phyloP scores from a whole-genome alignment of 1,284 basidiomycete genomes.

The Clitocybe nebularis region DNA sequence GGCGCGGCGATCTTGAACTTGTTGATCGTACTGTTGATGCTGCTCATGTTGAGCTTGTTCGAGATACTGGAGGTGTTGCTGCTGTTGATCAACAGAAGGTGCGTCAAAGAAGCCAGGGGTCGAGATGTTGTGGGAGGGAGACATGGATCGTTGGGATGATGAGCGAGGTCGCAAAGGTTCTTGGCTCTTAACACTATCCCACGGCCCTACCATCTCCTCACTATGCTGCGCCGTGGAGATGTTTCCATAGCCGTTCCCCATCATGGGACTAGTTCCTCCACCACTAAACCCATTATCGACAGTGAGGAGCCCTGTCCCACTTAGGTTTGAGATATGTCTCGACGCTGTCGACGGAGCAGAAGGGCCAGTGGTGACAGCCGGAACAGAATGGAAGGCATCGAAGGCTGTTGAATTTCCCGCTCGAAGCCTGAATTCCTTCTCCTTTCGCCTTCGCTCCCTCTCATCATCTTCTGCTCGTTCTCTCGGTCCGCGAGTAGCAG shows the following conservation, averaged over 20 bases:
- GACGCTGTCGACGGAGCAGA: conserved; percentile 19
- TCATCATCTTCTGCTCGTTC: conserved; percentile 67
- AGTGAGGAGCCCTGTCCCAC: conserved; percentile 19
- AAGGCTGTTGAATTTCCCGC: conserved; percentile 50
- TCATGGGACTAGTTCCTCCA: conserved; percentile 22
- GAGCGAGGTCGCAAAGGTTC: conserved; percentile 17
- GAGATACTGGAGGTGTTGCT: conserved; percentile 14
- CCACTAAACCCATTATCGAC: conserved; percentile 14
- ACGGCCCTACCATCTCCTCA: conserved; percentile 25
- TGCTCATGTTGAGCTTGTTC: conserved; percentile 18
- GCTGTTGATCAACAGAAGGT: conserved; percentile 18
- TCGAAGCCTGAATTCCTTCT: conserved; percentile 45
- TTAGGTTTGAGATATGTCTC: conserved; percentile 20
- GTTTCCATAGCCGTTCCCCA: conserved; percentile 18
- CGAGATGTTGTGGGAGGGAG: conserved; percentile 22
- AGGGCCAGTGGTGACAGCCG: conserved; percentile 32
- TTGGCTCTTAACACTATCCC: conserved; percentile 29
- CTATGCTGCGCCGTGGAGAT: conserved; percentile 8
- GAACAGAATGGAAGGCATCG: conserved; percentile 73
- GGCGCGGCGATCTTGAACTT: conserved; percentile 6
- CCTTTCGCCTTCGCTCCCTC: conserved; percentile 50
- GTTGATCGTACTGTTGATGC: conserved; percentile 9
- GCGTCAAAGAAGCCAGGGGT: conserved; percentile 10
- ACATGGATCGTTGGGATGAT: conserved; percentile 33
- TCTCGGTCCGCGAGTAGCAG: conserved; percentile 45